A percentile compares a stretch with the other conserved stretches of the same genome.
Evolutionary conservation across 2,329 filamentous ascomycete species (phyloP).

Genomic region (Alternaria sp.): DNA sequence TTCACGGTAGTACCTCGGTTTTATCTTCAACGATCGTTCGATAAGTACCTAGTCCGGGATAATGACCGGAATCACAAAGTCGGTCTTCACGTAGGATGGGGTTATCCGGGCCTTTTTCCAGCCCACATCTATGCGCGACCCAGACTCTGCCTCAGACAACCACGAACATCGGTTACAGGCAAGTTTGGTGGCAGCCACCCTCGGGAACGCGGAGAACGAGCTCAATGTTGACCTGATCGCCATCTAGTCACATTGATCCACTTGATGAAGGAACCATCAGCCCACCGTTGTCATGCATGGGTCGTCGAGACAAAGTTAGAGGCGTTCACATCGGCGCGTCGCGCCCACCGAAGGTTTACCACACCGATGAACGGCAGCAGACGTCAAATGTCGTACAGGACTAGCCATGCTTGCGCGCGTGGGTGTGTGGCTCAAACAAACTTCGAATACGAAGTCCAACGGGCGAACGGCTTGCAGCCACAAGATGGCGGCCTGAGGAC

Average conservation of each 20-base stretch:
- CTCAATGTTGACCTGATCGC: background rate
- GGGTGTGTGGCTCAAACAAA: slow-evolving; percentile 1
- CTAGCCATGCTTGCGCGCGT: background rate
- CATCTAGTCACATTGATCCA: background rate
- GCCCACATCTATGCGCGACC: background rate
- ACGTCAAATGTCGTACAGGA: slow-evolving; percentile 7
- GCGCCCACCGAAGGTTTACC: slow-evolving; percentile 4
- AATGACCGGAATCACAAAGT: background rate
- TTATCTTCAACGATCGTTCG: background rate
- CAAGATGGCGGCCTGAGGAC: background rate
- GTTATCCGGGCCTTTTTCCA: background rate
- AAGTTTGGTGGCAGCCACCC: background rate
- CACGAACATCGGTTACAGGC: background rate
- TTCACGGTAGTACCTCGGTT: background rate
- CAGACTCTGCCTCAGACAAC: background rate
- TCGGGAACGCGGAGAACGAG: background rate
- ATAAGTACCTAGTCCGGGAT: background rate
- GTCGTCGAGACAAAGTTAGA: slow-evolving; percentile 3
- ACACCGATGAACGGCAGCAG: slow-evolving; percentile 6
- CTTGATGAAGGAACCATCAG: background rate
- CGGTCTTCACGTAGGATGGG: background rate
- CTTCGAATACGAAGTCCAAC: background rate
- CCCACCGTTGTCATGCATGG: slow-evolving; percentile 2
- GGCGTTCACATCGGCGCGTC: background rate
- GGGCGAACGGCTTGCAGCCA: slow-evolving; percentile 6